Percentiles rank a stretch among this genome's conserved stretches.
These are phyloP conservation scores for Arxiozyma heterogenica DNA, from an alignment of 1,139 yeast species.

Conservation along the genomic window DNA sequence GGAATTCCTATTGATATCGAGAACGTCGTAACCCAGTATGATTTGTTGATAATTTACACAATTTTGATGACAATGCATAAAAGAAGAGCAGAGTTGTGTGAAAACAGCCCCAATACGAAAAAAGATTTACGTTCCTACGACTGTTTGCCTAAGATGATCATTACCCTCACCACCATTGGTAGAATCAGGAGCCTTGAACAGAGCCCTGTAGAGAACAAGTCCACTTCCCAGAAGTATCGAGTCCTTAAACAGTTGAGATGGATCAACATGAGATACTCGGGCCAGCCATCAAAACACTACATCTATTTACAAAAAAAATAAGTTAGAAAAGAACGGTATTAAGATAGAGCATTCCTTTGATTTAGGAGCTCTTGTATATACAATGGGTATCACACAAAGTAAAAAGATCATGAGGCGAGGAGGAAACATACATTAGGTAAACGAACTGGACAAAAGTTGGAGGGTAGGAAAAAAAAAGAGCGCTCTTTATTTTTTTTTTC, in stretches of 20 bases:
- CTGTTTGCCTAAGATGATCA: neutral
- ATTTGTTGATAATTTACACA: neutral
- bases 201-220: neutral
- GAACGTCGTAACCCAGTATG: neutral
- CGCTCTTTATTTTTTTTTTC: neutral
- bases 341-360: neutral
- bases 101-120: neutral
- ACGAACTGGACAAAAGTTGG: no score
- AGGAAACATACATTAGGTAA: no score
- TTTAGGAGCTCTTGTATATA: no score
- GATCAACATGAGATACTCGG: neutral
- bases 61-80: neutral
- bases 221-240: neutral
- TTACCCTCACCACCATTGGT: neutral
- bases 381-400: no score
- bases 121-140: neutral
- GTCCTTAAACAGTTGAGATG: neutral
- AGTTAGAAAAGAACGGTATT: neutral
- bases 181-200: neutral
- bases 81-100: neutral
- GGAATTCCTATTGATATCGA: neutral
- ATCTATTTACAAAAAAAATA: neutral
- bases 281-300: neutral
- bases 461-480: no score
- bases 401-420: no score